Conservation (phyloP, 208 protist genomes). For the Acanthamoeba triangularis region DNA sequence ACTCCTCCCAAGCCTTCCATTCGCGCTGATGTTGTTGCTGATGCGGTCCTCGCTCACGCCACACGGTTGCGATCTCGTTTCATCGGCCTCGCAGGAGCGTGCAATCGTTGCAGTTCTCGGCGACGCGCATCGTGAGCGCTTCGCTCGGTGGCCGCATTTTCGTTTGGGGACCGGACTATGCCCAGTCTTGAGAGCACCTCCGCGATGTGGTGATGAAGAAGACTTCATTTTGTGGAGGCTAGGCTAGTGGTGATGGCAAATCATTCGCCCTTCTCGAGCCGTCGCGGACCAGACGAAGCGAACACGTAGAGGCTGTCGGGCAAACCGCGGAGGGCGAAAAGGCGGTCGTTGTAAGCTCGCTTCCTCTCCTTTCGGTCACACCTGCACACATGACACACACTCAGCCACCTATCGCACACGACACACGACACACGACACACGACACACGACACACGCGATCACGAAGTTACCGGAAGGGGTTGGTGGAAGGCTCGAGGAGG, state of each 20-base stretch:
- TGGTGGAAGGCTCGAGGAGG: conserved; percentile 20
- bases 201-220: too few species aligned
- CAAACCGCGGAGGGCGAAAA: conserved; percentile 57
- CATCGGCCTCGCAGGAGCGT: background rate
- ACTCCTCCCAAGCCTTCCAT: too few species aligned
- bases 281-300: background rate
- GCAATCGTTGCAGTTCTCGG: background rate
- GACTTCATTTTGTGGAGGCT: too few species aligned
- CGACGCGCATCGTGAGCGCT: background rate
- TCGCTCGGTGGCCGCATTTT: background rate
- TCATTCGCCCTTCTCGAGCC: conserved; percentile 36
- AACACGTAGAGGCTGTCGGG: conserved; percentile 52
- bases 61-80: background rate
- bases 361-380: conserved; percentile 54
- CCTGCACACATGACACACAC: background rate
- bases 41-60: too few species aligned
- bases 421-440: background rate
- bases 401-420: too few species aligned
- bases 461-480: conserved; percentile 40
- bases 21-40: too few species aligned
- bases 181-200: background rate
- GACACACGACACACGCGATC: background rate
- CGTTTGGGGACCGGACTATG: background rate
- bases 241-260: background rate
- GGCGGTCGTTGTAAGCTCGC: conserved; percentile 44